Conservation (phyloP, 2,329 filamentous ascomycete genomes). For the Diaporthe caulivora region DNA sequence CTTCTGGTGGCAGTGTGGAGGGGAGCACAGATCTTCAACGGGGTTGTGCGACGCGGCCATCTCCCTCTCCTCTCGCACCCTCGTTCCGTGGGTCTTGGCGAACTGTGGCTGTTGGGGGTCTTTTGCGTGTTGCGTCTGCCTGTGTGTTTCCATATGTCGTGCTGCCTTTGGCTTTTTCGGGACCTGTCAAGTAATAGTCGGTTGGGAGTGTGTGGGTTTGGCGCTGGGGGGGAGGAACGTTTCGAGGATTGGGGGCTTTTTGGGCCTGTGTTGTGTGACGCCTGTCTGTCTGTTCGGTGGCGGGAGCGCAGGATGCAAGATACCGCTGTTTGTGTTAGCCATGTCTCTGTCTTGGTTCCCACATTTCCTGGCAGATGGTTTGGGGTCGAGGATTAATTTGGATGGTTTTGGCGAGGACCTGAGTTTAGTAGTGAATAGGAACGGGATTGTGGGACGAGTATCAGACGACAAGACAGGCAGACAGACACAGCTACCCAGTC, state of each 20-base stretch:
- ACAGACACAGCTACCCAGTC: not conserved
- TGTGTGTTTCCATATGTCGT: not conserved
- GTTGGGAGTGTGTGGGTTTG: too few relatives aligned
- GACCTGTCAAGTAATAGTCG: not conserved
- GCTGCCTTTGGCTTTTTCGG: not conserved
- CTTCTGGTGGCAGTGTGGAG: not conserved
- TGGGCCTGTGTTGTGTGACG: conserved; percentile 14
- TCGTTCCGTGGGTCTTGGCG: not conserved
- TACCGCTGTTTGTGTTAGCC: conserved; percentile 34
- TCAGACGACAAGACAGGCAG: not conserved
- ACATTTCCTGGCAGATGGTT: not conserved
- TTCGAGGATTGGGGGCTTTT: not conserved
- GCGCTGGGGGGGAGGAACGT: not conserved
- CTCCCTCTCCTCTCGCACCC: not conserved
- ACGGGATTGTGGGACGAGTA: not conserved
- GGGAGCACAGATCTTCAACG: conserved; percentile 20
- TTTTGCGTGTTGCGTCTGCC: not conserved
- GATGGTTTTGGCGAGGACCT: not conserved
- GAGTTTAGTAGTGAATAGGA: not conserved
- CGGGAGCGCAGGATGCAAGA: conserved; percentile 30
- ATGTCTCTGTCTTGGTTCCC: conserved; percentile 33
- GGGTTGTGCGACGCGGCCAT: conserved; percentile 2
- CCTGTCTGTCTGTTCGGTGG: not conserved
- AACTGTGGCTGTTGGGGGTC: not conserved
- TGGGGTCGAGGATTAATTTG: not conserved